These are phyloP conservation scores for Ophiostoma ulmi DNA, from an alignment of 2,329 filamentous ascomycete species.

Conservation along the genomic window DNA sequence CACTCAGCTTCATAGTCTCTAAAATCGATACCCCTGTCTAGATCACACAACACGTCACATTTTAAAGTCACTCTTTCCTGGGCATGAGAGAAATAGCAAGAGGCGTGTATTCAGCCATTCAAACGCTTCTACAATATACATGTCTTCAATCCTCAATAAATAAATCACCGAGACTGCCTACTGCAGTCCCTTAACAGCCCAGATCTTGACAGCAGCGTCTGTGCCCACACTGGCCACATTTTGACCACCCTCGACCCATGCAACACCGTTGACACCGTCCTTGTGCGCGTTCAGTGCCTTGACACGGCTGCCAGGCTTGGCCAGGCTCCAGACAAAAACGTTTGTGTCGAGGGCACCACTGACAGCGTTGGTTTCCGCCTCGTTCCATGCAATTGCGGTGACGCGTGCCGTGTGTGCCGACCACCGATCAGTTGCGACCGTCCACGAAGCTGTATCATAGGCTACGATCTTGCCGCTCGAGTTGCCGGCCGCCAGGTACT, in stretches of 20 bases:
- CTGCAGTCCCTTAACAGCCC: constrained; percentile 59
- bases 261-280: constrained; percentile 85
- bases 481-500: constrained; percentile 74
- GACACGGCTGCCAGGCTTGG: constrained; percentile 75
- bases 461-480: constrained; percentile 81
- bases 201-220: constrained; percentile 88
- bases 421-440: constrained; percentile 70
- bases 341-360: constrained; percentile 88
- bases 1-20: neutral
- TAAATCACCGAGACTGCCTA: constrained; percentile 28
- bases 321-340: constrained; percentile 84
- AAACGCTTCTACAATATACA: neutral
- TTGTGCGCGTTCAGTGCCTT: constrained; percentile 89
- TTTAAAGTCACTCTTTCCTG: neutral
- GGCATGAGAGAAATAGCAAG: neutral
- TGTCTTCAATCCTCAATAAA: neutral
- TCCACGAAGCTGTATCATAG: constrained; percentile 59
- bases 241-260: constrained; percentile 60
- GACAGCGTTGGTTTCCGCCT: constrained; percentile 68
- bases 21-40: neutral
- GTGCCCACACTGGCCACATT: constrained; percentile 76
- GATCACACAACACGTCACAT: neutral
- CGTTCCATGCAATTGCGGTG: constrained; percentile 67
- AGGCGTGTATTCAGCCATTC: neutral
- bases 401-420: constrained; percentile 57